phyloP scores from a whole-genome alignment of 2,329 filamentous ascomycete species.

The Pseudogymnoascus sp. region DNA sequence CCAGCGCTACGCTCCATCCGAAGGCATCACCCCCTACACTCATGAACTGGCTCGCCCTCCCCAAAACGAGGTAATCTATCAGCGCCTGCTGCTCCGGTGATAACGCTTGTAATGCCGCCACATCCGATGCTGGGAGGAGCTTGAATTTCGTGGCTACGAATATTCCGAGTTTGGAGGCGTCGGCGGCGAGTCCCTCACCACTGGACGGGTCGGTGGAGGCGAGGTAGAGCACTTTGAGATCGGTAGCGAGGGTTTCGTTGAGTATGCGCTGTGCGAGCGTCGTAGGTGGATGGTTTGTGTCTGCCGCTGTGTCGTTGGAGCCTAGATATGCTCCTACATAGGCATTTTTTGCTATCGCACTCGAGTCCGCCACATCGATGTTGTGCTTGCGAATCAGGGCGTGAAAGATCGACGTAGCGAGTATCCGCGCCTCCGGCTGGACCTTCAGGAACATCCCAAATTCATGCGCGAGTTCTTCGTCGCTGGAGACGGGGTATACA shows the following conservation, averaged over 20 bases:
- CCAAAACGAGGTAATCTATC: slow-evolving; percentile 45
- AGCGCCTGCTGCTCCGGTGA: slow-evolving; percentile 44
- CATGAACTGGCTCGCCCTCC: slow-evolving; percentile 37
- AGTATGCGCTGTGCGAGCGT: slow-evolving; percentile 34
- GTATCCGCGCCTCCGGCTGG: slow-evolving; percentile 20
- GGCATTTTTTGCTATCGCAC: slow-evolving; percentile 19
- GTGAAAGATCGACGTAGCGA: slow-evolving; percentile 33
- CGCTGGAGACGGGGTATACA: slow-evolving; percentile 34
- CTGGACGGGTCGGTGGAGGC: slow-evolving; percentile 38
- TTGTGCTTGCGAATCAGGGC: slow-evolving; percentile 27
- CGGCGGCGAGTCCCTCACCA: slow-evolving; percentile 32
- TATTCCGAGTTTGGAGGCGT: slow-evolving; percentile 33
- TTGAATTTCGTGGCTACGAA: slow-evolving; percentile 40
- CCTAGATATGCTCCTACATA: slow-evolving; percentile 34
- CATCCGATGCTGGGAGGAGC: slow-evolving; percentile 35
- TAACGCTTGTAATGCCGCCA: slow-evolving; percentile 31
- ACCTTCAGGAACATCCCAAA: slow-evolving; percentile 38
- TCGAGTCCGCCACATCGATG: slow-evolving; percentile 26
- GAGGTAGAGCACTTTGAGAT: slow-evolving; percentile 36
- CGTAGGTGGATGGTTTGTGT: slow-evolving; percentile 23
- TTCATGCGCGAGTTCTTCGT: slow-evolving; percentile 32
- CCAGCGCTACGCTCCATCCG: slow-evolving; percentile 40
- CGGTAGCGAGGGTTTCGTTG: slow-evolving; percentile 28
- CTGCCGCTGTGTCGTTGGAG: slow-evolving; percentile 30
- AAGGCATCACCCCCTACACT: slow-evolving; percentile 42